A percentile compares a stretch with the other conserved stretches of the same genome.
These are phyloP conservation scores for Debaryomyces sp. DNA, from an alignment of 1,139 yeast species.

Conservation along the genomic window DNA sequence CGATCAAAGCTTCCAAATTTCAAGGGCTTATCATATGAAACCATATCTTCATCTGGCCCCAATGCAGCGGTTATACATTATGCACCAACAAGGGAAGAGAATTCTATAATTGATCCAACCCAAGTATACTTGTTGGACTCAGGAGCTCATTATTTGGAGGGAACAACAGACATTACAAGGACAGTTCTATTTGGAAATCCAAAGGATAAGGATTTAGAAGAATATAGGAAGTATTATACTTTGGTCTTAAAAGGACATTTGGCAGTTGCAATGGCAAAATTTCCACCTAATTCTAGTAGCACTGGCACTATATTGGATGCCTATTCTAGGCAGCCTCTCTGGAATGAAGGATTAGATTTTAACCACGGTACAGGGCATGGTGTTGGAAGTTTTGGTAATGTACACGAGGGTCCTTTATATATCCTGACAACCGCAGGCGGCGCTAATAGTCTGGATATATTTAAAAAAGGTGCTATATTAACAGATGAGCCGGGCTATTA, in stretches of 20 bases:
- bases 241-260: conserved; percentile 59
- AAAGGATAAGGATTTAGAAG: conserved; percentile 17
- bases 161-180: conserved; percentile 51
- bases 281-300: conserved; percentile 40
- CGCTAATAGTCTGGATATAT: conserved; percentile 31
- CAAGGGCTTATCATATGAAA: conserved; percentile 55
- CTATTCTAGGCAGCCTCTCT: conserved; percentile 53
- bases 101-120: conserved; percentile 43
- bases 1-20: conserved; percentile 48
- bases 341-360: conserved; percentile 56
- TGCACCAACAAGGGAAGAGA: conserved; percentile 49
- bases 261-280: conserved; percentile 55
- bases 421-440: conserved; percentile 45
- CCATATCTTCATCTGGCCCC: conserved; percentile 57
- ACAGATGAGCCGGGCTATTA: conserved; percentile 64
- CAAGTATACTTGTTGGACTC: conserved; percentile 52
- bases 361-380: conserved; percentile 68
- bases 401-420: conserved; percentile 59
- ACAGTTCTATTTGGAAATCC: conserved; percentile 46
- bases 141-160: conserved; percentile 60
- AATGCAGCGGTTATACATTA: conserved; percentile 60
- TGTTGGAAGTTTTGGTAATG: conserved; percentile 57
- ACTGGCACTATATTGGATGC: conserved; percentile 53
- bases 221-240: conserved; percentile 45
- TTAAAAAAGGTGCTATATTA: conserved; percentile 50